A percentile compares a stretch with the other conserved stretches of the same genome.
phyloP scores from a whole-genome alignment of 441 rosid genomes.

The Biscutella laevigata region DNA sequence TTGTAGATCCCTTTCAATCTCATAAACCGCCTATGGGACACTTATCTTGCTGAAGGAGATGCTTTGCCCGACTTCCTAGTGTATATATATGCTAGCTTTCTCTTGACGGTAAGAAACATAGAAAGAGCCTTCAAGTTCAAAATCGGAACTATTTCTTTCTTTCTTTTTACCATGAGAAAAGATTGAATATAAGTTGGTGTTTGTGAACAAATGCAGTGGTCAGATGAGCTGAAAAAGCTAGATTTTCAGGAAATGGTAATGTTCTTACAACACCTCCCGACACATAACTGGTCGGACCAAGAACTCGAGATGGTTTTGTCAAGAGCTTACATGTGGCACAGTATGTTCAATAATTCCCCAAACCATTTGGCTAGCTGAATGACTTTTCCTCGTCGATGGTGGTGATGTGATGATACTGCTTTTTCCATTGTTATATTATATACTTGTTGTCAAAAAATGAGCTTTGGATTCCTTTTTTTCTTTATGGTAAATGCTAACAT shows the following conservation, averaged over 20 bases:
- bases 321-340: conserved; percentile 91
- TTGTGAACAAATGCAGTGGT: conserved; percentile 51
- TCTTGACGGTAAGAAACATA: conserved; percentile 57
- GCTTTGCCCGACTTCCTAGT: conserved; percentile 95
- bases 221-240: conserved; percentile 75
- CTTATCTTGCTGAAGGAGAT: conserved; percentile 98
- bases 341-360: conserved; percentile 91
- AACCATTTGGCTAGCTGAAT: conserved; percentile 71
- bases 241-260: conserved; percentile 98
- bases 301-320: conserved; percentile 94
- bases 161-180: background rate
- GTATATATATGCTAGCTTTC: conserved; percentile 91
- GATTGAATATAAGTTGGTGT: background rate
- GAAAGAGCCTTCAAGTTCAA: background rate
- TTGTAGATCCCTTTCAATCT: conserved; percentile 76
- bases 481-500: conserved; percentile 17
- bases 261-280: conserved; percentile 94
- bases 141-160: background rate
- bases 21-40: conserved; percentile 91
- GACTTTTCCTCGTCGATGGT: conserved; percentile 9
- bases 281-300: conserved; percentile 75
- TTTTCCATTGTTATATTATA: background rate
- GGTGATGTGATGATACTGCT: background rate
- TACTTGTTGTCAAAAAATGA: conserved; percentile 17
- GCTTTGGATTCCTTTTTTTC: background rate